Evolutionary conservation across 768 basidiomycete species (phyloP).

Genomic region (Plicaturopsis crispa): DNA sequence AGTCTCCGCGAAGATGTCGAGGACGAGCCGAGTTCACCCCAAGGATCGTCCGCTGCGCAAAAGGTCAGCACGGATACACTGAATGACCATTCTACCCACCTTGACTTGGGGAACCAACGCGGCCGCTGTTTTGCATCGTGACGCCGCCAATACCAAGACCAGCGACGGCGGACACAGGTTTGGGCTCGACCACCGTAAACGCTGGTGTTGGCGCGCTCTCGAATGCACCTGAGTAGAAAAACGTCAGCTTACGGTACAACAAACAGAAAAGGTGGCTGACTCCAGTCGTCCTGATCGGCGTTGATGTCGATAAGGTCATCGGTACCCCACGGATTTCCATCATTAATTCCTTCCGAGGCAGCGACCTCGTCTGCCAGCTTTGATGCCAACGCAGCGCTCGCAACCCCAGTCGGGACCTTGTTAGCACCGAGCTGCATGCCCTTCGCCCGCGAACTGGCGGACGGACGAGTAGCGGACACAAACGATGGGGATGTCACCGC

Average conservation of each 20-base stretch:
- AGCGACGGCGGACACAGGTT: conserved; percentile 15
- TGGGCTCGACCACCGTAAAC: conserved; percentile 18
- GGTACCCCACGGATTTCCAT: conserved; percentile 54
- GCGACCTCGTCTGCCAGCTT: conserved; percentile 53
- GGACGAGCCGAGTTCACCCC: conserved; percentile 1
- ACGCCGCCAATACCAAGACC: too few species aligned
- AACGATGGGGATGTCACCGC: conserved; percentile 16
- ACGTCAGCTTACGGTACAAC: neutral
- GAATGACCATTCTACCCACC: too few species aligned
- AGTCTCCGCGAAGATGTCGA: too few species aligned
- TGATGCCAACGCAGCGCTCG: conserved; percentile 34
- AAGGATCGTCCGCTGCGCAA: conserved; percentile 8
- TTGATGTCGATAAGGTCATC: conserved; percentile 90
- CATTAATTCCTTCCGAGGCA: conserved; percentile 23
- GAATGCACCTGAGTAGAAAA: conserved; percentile 50
- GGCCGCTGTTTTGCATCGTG: too few species aligned
- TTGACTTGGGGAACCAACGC: too few species aligned
- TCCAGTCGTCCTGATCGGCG: conserved; percentile 93
- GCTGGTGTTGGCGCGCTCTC: conserved; percentile 41
- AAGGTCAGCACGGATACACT: too few species aligned
- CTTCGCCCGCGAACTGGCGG: conserved; percentile 33
- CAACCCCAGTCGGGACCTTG: conserved; percentile 31
- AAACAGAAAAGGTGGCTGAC: conserved; percentile 36
- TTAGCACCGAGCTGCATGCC: conserved; percentile 65
- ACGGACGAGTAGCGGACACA: conserved; percentile 8